Percentiles rank a stretch among this genome's conserved stretches.
Conservation (phyloP, 2,329 filamentous ascomycete genomes). For the Ophiostoma perfectum region DNA sequence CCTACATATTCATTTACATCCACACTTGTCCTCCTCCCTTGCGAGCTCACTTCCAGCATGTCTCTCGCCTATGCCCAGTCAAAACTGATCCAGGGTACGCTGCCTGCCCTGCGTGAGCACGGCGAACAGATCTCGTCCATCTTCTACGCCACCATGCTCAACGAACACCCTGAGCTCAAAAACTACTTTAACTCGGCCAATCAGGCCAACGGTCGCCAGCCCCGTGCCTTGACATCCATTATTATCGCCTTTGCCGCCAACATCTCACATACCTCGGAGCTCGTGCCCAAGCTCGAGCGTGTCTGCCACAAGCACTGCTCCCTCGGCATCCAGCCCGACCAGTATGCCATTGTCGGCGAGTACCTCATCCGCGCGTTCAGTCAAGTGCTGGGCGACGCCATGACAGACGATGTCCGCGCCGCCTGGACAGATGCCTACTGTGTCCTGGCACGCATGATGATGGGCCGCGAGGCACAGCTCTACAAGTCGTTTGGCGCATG, state of each 20-base stretch:
- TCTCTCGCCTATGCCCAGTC: slow-evolving; percentile 51
- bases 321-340: slow-evolving; percentile 60
- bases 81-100: slow-evolving; percentile 62
- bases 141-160: slow-evolving; percentile 67
- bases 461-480: slow-evolving; percentile 57
- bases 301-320: slow-evolving; percentile 69
- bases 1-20: not conserved
- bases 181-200: slow-evolving; percentile 66
- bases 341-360: slow-evolving; percentile 65
- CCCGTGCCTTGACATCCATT: slow-evolving; percentile 55
- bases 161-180: slow-evolving; percentile 59
- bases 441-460: slow-evolving; percentile 68
- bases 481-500: slow-evolving; percentile 56
- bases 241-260: slow-evolving; percentile 67
- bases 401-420: slow-evolving; percentile 58
- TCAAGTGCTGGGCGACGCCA: slow-evolving; percentile 59
- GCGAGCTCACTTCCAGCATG: slow-evolving; percentile 26
- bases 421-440: slow-evolving; percentile 70
- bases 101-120: slow-evolving; percentile 62
- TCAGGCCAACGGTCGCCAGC: slow-evolving; percentile 57
- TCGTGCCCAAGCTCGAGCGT: slow-evolving; percentile 49
- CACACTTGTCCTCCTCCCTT: not conserved
- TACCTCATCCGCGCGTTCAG: slow-evolving; percentile 64
- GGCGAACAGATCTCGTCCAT: slow-evolving; percentile 63
- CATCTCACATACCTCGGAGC: slow-evolving; percentile 57